These are phyloP conservation scores for Aspergillus sparsus DNA, from an alignment of 495 filamentous ascomycete species.

Conservation along the genomic window DNA sequence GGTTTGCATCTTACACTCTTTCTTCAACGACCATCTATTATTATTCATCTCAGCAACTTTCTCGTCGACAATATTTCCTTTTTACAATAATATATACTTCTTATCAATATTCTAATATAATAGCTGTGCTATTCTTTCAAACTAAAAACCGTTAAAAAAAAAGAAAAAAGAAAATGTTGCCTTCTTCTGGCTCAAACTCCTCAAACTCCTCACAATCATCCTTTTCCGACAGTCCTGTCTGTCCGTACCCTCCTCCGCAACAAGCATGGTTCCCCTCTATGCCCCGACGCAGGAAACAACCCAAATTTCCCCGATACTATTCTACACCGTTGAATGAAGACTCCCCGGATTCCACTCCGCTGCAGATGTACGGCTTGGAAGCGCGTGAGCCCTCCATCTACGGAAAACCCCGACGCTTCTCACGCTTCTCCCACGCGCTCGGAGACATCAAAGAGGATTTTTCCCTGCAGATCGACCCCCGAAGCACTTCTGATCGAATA, in stretches of 20 bases:
- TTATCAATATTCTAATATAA: conserved; percentile 3
- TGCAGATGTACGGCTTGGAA: conserved; percentile 43
- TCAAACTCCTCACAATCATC: conserved; percentile 35
- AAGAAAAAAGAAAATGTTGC: conserved; percentile 27
- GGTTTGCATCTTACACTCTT: not conserved
- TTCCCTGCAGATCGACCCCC: conserved; percentile 32
- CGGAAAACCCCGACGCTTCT: conserved; percentile 36
- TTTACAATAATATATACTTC: conserved; percentile 1
- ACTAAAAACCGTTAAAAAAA: not conserved
- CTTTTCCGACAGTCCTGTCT: conserved; percentile 34
- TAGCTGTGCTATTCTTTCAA: not conserved
- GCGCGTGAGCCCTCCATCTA: conserved; percentile 41
- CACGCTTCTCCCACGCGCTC: conserved; percentile 43
- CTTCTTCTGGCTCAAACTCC: conserved; percentile 31
- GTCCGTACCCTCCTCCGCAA: conserved; percentile 34
- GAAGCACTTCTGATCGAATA: conserved; percentile 32
- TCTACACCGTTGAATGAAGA: conserved; percentile 40
- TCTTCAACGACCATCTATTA: not conserved
- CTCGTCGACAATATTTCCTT: not conserved
- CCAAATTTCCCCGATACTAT: conserved; percentile 44
- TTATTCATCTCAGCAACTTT: not conserved
- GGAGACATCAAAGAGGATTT: conserved; percentile 47
- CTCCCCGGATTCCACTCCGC: conserved; percentile 36
- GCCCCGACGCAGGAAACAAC: conserved; percentile 30
- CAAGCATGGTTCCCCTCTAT: conserved; percentile 32